Evolutionary conservation across 2,329 filamentous ascomycete species (phyloP).

Genomic region (Fusarium nodosum): DNA sequence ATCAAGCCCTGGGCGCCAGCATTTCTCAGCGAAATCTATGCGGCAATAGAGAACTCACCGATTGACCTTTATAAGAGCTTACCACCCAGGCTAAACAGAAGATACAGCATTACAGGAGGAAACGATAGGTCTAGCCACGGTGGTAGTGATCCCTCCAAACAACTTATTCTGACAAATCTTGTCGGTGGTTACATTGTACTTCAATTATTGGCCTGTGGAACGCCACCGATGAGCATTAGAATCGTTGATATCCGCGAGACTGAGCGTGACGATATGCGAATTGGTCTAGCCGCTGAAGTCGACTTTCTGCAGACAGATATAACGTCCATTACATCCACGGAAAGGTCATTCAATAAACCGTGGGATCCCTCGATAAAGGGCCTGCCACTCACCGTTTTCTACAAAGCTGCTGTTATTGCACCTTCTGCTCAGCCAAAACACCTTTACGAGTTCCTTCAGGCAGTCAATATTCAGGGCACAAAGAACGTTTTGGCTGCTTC

Average conservation of each 20-base stretch:
- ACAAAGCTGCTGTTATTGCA: slow-evolving; percentile 14
- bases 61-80: not conserved
- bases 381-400: slow-evolving; percentile 21
- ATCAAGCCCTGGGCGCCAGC: slow-evolving; percentile 1
- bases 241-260: slow-evolving; percentile 15
- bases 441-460: slow-evolving; percentile 10
- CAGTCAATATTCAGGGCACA: slow-evolving; percentile 17
- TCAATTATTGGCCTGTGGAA: slow-evolving; percentile 15
- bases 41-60: not conserved
- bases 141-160: too few relatives aligned
- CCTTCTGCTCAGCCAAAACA: slow-evolving; percentile 11
- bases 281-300: not conserved
- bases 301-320: slow-evolving; percentile 19
- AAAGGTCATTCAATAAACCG: not conserved
- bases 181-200: slow-evolving; percentile 20
- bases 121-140: not conserved
- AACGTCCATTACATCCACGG: not conserved
- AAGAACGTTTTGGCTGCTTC: slow-evolving; percentile 15
- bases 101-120: slow-evolving; percentile 18
- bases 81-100: slow-evolving; percentile 4
- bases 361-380: not conserved
- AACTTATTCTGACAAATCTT: not conserved
- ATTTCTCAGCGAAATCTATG: not conserved
- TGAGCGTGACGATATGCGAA: slow-evolving; percentile 16
- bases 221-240: slow-evolving; percentile 3